Conservation (phyloP, 371 early-diverging fungal species). For the Paramicrosporidium saccamoebae region DNA sequence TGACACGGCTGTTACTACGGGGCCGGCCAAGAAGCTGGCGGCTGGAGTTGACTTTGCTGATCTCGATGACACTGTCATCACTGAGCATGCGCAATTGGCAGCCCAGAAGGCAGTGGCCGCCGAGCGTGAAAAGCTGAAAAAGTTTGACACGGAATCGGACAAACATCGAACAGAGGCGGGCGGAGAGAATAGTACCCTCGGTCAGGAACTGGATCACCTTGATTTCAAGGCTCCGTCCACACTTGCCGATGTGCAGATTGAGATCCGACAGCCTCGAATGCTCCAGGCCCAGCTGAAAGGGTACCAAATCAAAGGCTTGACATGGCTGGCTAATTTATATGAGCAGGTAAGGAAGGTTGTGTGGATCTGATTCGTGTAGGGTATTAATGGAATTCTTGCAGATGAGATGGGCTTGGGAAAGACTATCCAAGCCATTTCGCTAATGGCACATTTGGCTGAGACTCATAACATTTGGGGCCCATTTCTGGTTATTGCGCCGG, state of each 20-base stretch:
- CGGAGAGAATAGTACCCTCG: slow-evolving; percentile 9
- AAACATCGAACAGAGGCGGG: slow-evolving; percentile 4
- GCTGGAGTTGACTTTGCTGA: slow-evolving; percentile 40
- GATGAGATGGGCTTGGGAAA: slow-evolving; percentile 89
- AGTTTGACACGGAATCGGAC: slow-evolving; percentile 24
- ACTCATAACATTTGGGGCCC: slow-evolving; percentile 75
- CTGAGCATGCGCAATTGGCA: no score
- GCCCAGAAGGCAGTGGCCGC: slow-evolving; percentile 42
- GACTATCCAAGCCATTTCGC: slow-evolving; percentile 79
- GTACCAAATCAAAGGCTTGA: slow-evolving; percentile 91
- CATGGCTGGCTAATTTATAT: slow-evolving; percentile 88
- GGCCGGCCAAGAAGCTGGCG: neutral
- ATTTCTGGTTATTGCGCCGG: slow-evolving; percentile 77
- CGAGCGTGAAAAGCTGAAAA: slow-evolving; percentile 24
- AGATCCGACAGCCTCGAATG: slow-evolving; percentile 50
- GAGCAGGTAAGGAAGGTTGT: slow-evolving; percentile 25
- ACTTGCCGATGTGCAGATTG: slow-evolving; percentile 17
- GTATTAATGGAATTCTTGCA: slow-evolving; percentile 88
- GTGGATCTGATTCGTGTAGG: no score
- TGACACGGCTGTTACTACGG: slow-evolving; percentile 2
- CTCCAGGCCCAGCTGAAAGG: slow-evolving; percentile 57
- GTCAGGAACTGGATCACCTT: slow-evolving; percentile 30
- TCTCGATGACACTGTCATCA: no score
- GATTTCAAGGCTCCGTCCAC: slow-evolving; percentile 47
- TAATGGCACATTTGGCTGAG: slow-evolving; percentile 60